Evolutionary conservation across 768 basidiomycete genomes (phyloP), one percentile per base, ranked within the genome.

Genomic region (Psilocybe sp.): DNA sequence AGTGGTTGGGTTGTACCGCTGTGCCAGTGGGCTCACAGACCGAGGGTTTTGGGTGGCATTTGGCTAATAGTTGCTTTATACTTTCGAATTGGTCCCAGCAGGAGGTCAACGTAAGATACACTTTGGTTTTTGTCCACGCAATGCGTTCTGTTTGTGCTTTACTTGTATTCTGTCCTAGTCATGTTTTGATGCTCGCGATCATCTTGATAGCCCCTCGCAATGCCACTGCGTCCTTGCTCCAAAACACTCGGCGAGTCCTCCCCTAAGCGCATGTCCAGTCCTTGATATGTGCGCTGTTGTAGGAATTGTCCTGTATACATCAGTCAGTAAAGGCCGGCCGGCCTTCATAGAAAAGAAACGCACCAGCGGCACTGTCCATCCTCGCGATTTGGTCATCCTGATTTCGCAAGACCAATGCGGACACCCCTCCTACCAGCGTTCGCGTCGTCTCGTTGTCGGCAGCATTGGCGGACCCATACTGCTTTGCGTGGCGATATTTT

Each of bases 211-310:
- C 89, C 92, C 53, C 87, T 79, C 35, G 96, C 93, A 40, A 96
- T 87, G 5, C 96, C 96, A 56, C 81, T 89, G 40, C 93, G 71
- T 0, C 96, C 96, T 65, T 96, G 89, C 68, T 97, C 92, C 51
- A 98, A 66, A 36, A 85, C 65, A 53, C 87, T 81, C 0, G 95
- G 94, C 1, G 74, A 78, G 60, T 96, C 91, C 64, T 89, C 73
- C 0, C 91, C 92, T 10, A 85, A 58, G 8, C 88, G 77, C 16
- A 80, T 69, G 51, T 98, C 95, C 19, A 98, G 72, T 1, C 96
- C 96, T 38, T 77, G 80, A 68, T 87, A 98, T 0, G 80, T 82
- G 41, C 94, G 80, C 13, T 71, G 70, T 23, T 86, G 82, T 14
- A 97, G 70, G 68, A 88, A 93, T 60, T 82, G 75, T 37, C 80